phyloP scores from a whole-genome alignment of 1,284 basidiomycete genomes.

The Sanghuangporus weigelae region DNA sequence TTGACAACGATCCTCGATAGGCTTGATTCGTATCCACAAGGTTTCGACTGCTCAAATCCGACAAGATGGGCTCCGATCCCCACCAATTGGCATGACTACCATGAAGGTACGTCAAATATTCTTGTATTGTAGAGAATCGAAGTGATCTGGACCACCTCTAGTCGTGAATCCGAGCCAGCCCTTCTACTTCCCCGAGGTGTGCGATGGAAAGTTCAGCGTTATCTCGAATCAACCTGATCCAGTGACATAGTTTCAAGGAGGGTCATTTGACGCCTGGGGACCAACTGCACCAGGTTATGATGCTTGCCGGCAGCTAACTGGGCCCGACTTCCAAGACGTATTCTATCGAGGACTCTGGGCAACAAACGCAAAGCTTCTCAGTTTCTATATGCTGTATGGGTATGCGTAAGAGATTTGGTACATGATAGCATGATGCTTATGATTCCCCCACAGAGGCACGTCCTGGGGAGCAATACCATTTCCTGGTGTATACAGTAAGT shows the following conservation, averaged over 20 bases:
- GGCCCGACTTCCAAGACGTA: constrained; percentile 26
- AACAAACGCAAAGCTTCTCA: constrained; percentile 27
- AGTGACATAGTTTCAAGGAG: constrained; percentile 33
- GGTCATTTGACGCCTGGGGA: constrained; percentile 26
- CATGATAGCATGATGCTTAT: neutral
- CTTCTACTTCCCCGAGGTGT: constrained; percentile 29
- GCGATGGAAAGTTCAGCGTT: constrained; percentile 19
- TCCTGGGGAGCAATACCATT: constrained; percentile 29
- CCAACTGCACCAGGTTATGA: constrained; percentile 22
- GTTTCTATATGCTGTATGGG: constrained; percentile 29
- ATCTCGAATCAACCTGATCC: neutral
- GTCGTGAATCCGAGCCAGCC: constrained; percentile 25
- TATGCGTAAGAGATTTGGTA: constrained; percentile 28
- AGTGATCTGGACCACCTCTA: constrained; percentile 59
- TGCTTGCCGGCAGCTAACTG: constrained; percentile 26
- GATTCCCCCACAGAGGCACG: constrained; percentile 23
- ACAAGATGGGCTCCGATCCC: constrained; percentile 52
- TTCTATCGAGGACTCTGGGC: constrained; percentile 27
- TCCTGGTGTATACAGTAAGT: constrained; percentile 25
- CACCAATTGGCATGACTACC: constrained; percentile 30
- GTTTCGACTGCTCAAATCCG: constrained; percentile 69
- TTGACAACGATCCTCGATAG: constrained; percentile 23
- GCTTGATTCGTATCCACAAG: constrained; percentile 64
- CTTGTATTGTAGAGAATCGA: constrained; percentile 67
- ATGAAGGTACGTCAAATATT: constrained; percentile 26